Base-by-base conservation (phyloP, 208 protist genomes). In the Herpetomonas tarakana region DNA sequence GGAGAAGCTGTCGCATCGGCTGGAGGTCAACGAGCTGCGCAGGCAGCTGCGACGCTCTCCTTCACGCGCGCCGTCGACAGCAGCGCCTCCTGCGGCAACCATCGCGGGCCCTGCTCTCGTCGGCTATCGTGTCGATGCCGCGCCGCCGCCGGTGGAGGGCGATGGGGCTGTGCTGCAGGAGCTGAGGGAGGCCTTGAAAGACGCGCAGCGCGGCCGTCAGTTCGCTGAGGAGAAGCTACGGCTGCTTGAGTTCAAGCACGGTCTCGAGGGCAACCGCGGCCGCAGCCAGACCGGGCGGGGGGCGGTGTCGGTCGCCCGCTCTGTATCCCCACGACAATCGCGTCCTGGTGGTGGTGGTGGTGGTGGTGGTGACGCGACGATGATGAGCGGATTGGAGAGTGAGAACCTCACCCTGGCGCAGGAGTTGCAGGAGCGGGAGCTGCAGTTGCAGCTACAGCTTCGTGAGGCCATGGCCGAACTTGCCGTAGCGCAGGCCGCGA, bases 211-310 rank as follows among this genome's bases (percentile, higher is more conserved):
- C 9, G 62, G 30, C 16, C 41, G 31, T 11, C 18, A 46, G 19
- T 57, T 46, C 19, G 50, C 49, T 2, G 62, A 67, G 53, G 62
- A 67, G 51, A 35, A 46, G 28, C 9, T 46, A 4, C 62, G 62
- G 12, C 52, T 67, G 41, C 26, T 67, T 16, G 41, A 67, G 19
- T 49, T 49, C 44, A 49, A 49, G 44, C 44, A 49, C 16, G 44
- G 19, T 22, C 44, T 49, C 19, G 44, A 11, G 19, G 19, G 19
- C 44, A 18, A 22, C 44, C 44, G 6, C 44, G 19, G 44, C 44
- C 44, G 19, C 16, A 49, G 44, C 19, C 44, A 18, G 16, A 7
- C 44, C 44, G 44, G 9, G 11, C 9, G 44, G 11, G 35, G 14
- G 35, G 3, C 44, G 16, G 16, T 49, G 11, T 22, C 44, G 3